Conservation (phyloP, 768 basidiomycete species). For the Leucocoprinus leucothites region DNA sequence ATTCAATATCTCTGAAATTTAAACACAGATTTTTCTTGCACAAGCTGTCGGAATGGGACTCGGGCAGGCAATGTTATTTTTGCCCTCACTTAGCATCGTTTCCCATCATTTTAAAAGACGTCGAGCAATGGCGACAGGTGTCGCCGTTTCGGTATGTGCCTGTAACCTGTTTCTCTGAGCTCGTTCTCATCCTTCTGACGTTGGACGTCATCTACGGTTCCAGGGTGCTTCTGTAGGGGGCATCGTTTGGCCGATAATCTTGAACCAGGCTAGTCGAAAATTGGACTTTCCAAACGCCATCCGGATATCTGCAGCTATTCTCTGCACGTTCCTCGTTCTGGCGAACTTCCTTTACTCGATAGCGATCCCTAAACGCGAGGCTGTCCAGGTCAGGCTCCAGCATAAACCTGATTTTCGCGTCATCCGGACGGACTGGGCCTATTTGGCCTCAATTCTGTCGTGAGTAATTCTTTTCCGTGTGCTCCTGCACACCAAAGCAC, state of each 20-base stretch:
- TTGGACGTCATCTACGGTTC: not conserved
- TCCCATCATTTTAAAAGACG: constrained; percentile 42
- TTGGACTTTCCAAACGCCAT: constrained; percentile 32
- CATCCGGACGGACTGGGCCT: constrained; percentile 36
- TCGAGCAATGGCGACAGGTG: constrained; percentile 34
- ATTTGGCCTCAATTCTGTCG: constrained; percentile 34
- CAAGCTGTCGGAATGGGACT: constrained; percentile 58
- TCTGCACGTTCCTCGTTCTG: constrained; percentile 27
- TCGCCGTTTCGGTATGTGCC: constrained; percentile 41
- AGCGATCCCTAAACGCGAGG: constrained; percentile 8
- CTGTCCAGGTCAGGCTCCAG: not conserved
- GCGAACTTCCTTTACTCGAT: constrained; percentile 26
- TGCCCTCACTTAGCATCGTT: constrained; percentile 46
- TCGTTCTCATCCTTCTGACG: not conserved
- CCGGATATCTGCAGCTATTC: constrained; percentile 32
- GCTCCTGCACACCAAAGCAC: constrained; percentile 2
- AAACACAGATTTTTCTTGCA: constrained; percentile 42
- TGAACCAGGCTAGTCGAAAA: constrained; percentile 30
- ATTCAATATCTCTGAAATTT: not conserved
- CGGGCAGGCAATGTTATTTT: constrained; percentile 45
- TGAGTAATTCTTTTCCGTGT: constrained; percentile 18
- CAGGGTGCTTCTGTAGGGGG: constrained; percentile 48
- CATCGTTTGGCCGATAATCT: constrained; percentile 48
- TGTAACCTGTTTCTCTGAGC: not conserved
- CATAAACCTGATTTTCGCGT: constrained; percentile 22